These are phyloP conservation scores for Penstemon newberryi DNA, from an alignment of 257 asterid genomes.

Conservation along the genomic window DNA sequence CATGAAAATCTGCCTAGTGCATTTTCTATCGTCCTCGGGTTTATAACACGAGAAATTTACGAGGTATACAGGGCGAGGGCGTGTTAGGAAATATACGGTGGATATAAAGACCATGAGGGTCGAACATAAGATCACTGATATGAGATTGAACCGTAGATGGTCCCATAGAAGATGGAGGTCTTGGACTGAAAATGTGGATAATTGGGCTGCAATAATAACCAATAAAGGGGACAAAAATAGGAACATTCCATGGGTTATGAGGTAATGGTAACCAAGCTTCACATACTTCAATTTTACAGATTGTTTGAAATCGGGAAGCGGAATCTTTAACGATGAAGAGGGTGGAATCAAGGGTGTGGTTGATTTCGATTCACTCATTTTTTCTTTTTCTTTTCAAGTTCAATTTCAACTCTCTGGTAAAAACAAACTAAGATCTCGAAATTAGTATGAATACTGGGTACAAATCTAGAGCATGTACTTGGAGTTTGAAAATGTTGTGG, in stretches of 20 bases:
- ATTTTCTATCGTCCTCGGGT: conserved; percentile 28
- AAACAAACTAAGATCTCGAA: background rate
- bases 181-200: conserved; percentile 33
- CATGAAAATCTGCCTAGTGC: conserved; percentile 35
- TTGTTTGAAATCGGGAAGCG: conserved; percentile 68
- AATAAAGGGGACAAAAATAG: conserved; percentile 35
- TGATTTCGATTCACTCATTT: conserved; percentile 53
- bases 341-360: conserved; percentile 46
- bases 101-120: conserved; percentile 31
- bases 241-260: conserved; percentile 42
- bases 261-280: conserved; percentile 43
- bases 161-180: conserved; percentile 35
- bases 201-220: conserved; percentile 34
- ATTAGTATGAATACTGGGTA: no score
- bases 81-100: conserved; percentile 35
- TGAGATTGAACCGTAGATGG: conserved; percentile 39
- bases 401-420: conserved; percentile 28
- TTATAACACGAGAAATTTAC: conserved; percentile 40
- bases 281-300: conserved; percentile 41
- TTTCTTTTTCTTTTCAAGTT: conserved; percentile 7
- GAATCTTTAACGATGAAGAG: conserved; percentile 54
- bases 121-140: conserved; percentile 34
- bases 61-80: conserved; percentile 33
- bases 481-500: background rate
- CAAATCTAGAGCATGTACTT: no score